A percentile compares a stretch with the other conserved stretches of the same genome.
Conservation (phyloP, 1,284 basidiomycete species). For the Leccinum pallidistipes region DNA sequence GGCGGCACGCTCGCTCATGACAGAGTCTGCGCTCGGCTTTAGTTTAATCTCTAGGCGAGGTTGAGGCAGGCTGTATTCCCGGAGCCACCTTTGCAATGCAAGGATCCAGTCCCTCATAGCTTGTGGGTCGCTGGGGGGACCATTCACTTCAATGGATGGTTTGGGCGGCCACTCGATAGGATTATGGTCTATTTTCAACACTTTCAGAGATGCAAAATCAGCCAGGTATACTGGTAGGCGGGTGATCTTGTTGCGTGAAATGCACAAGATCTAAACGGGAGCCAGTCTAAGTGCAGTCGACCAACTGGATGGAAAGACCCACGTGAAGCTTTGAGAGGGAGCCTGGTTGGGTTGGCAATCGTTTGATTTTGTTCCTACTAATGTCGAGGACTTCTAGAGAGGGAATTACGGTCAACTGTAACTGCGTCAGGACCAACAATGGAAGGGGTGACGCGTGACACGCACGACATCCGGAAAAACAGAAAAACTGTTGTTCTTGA, state of each 20-base stretch:
- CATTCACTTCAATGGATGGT: slow-evolving; percentile 46
- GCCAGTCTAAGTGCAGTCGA: slow-evolving; percentile 12
- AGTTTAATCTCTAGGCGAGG: slow-evolving; percentile 30
- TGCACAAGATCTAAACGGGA: slow-evolving; percentile 70
- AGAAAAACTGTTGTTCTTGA: slow-evolving; percentile 86
- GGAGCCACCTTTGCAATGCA: slow-evolving; percentile 74
- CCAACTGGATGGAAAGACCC: slow-evolving; percentile 26
- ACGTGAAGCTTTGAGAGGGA: slow-evolving; percentile 79
- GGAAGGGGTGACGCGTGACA: slow-evolving; percentile 18
- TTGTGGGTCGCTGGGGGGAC: slow-evolving; percentile 46
- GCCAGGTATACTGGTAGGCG: slow-evolving; percentile 79
- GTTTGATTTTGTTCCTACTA: slow-evolving; percentile 88
- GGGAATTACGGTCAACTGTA: slow-evolving; percentile 82
- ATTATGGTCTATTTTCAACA: slow-evolving; percentile 90
- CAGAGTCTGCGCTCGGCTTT: slow-evolving; percentile 44
- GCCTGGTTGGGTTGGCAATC: slow-evolving; percentile 80
- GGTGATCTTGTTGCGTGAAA: slow-evolving; percentile 84
- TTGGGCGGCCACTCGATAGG: slow-evolving; percentile 90
- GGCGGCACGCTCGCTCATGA: slow-evolving; percentile 42
- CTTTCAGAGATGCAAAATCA: slow-evolving; percentile 71
- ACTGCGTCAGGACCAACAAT: slow-evolving; percentile 12
- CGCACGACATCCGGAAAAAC: slow-evolving; percentile 86
- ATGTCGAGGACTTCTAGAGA: slow-evolving; percentile 94
- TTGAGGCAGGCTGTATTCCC: slow-evolving; percentile 42
- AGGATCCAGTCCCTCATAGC: slow-evolving; percentile 73